Evolutionary conservation across 1,284 basidiomycete species (phyloP), one percentile per base, ranked within the genome.

Genomic region (Sanghuangporus sanghuang): DNA sequence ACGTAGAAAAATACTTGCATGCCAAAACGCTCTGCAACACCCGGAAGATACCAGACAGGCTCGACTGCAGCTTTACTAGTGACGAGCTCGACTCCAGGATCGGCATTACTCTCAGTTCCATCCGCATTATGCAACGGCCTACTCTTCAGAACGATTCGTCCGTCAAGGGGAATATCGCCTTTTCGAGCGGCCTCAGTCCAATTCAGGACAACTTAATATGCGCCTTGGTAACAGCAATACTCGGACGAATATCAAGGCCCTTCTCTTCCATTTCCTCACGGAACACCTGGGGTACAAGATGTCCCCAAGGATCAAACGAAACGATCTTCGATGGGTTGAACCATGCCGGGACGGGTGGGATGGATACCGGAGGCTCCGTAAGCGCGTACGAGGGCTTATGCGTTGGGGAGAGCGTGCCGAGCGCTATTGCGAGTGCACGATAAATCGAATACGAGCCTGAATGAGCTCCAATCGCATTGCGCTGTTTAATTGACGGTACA

Each of bases 381-480:
- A 90, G 85, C 62, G 83, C 82, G 74, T 92, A 95, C 72, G 95
- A 90, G 4, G 94, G 93, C 74, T 92, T 89, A 78, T 94, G 91
- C 27, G 88, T 84, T 0, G 93, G 93, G 53, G 87, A 82, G 63
- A 98, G 86, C 35, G 92, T 85, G 57, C 94, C 94, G 84, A 96
- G 92, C 2, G 94, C 95, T 70, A 96, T 93, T 9, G 92, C 87
- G 11, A 98, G 83, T 0, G 96, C 93, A 52, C 94, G 88, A 76
- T 98, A 98, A 76, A 98, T 94, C 9, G 92, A 95, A 77, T 98
- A 98, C 1, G 90, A 92, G 11, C 95, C 96, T 0, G 89, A 90
- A 73, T 98, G 95, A 0, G 96, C 95, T 12, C 96, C 96, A 72
- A 98, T 85, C 11, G 96, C 92, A 75, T 98, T 98, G 62, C 96